Evolutionary conservation across 1,139 yeast species (phyloP).

Genomic region (Oligophagozyma castellii): DNA sequence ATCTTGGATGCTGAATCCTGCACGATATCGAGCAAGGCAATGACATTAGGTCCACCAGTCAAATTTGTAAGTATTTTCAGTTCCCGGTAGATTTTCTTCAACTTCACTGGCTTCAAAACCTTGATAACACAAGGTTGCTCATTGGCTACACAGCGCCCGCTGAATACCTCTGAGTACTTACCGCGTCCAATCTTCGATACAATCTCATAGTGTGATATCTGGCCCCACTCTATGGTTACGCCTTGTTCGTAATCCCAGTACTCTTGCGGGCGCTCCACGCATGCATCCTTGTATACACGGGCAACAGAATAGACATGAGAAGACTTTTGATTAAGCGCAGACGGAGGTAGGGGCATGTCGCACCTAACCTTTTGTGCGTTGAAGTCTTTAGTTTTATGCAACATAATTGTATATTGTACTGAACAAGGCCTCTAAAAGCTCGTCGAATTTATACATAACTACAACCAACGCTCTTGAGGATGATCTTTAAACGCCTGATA

Average conservation of each 20-base stretch:
- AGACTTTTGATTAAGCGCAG: conserved; percentile 26
- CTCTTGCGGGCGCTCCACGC: conserved; percentile 46
- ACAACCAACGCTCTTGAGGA: conserved; percentile 85
- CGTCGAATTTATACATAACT: not conserved
- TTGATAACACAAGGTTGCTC: conserved; percentile 53
- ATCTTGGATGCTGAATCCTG: conserved; percentile 59
- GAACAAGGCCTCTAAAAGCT: too few species aligned
- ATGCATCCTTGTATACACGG: conserved; percentile 55
- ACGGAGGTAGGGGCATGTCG: conserved; percentile 24
- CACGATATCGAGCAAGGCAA: conserved; percentile 60
- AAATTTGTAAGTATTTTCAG: conserved; percentile 62
- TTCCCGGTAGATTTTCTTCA: conserved; percentile 68
- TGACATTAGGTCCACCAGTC: conserved; percentile 62
- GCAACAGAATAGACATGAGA: conserved; percentile 31
- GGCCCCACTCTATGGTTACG: conserved; percentile 56
- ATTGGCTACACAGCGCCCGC: conserved; percentile 35
- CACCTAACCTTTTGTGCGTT: not conserved
- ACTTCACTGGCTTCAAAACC: conserved; percentile 66
- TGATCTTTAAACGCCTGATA: conserved; percentile 58
- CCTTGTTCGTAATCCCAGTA: conserved; percentile 72
- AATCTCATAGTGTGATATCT: conserved; percentile 54
- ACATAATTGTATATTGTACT: too few species aligned
- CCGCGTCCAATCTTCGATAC: conserved; percentile 65
- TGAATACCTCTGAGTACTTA: conserved; percentile 64
- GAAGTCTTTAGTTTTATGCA: too few species aligned